Conservation (phyloP, 106 monocot species). For the Phalaenopsis aphrodite region DNA sequence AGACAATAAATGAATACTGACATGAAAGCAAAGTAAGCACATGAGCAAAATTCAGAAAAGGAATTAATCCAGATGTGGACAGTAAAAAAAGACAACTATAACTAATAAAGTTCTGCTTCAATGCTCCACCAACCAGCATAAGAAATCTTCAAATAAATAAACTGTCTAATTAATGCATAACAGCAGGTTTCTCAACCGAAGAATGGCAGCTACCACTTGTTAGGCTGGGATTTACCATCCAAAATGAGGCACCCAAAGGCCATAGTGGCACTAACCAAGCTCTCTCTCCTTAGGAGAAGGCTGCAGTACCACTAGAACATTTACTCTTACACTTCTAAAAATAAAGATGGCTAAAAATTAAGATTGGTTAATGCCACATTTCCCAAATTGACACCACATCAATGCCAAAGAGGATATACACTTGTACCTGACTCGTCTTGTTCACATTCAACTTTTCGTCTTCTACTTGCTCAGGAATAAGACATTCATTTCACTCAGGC, state of each 20-base stretch:
- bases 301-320: constrained; percentile 18
- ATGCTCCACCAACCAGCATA: neutral
- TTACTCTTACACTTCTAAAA: neutral
- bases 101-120: neutral
- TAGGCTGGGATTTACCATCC: neutral
- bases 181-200: neutral
- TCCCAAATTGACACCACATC: neutral
- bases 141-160: neutral
- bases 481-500: too few species aligned
- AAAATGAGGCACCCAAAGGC: neutral
- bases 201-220: neutral
- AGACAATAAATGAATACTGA: too few species aligned
- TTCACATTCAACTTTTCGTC: too few species aligned
- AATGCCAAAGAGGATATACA: too few species aligned
- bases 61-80: too few species aligned
- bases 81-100: neutral
- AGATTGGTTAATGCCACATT: neutral
- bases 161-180: neutral
- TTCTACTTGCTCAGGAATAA: too few species aligned
- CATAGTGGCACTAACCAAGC: constrained; percentile 4
- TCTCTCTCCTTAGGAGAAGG: constrained; percentile 62
- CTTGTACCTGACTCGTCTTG: too few species aligned
- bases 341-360: neutral
- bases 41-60: too few species aligned
- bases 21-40: too few species aligned